A percentile compares a stretch with the other conserved stretches of the same genome.
Conservation (phyloP, 306 rosid species). For the Quercus robur region DNA sequence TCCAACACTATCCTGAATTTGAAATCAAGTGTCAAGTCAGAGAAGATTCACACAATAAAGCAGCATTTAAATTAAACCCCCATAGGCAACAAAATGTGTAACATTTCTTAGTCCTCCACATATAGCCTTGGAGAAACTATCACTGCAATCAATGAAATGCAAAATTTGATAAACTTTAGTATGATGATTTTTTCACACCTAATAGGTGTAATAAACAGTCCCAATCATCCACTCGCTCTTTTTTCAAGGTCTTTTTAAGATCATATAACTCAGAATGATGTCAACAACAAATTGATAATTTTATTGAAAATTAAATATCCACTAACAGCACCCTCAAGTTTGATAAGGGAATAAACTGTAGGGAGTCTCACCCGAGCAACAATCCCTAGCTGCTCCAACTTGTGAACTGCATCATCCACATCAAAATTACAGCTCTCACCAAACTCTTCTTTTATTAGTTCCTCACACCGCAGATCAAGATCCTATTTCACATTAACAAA, state of each 20-base stretch:
- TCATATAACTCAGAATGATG: not conserved
- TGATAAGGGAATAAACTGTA: not conserved
- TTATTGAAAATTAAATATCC: slow-evolving; percentile 4
- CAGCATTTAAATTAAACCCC: not conserved
- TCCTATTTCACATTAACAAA: slow-evolving; percentile 54
- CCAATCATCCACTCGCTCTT: not conserved
- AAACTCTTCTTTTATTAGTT: slow-evolving; percentile 83
- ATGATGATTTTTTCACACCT: not conserved
- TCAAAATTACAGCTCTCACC: slow-evolving; percentile 72
- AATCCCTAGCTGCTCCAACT: slow-evolving; percentile 85
- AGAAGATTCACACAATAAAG: slow-evolving; percentile 4
- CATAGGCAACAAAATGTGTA: not conserved
- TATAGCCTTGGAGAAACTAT: not conserved
- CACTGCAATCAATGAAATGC: not conserved
- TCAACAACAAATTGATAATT: not conserved
- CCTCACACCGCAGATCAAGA: slow-evolving; percentile 85
- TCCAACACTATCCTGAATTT: slow-evolving; percentile 72
- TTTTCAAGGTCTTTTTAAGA: not conserved
- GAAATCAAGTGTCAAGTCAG: slow-evolving; percentile 14
- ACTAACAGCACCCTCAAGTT: not conserved
- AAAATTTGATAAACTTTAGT: not conserved
- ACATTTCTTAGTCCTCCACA: not conserved
- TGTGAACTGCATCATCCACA: slow-evolving; percentile 87
- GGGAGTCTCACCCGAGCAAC: slow-evolving; percentile 69
- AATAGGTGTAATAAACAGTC: not conserved